Conservation (phyloP, 2,329 filamentous ascomycete species). For the Verticillium dahliae region DNA sequence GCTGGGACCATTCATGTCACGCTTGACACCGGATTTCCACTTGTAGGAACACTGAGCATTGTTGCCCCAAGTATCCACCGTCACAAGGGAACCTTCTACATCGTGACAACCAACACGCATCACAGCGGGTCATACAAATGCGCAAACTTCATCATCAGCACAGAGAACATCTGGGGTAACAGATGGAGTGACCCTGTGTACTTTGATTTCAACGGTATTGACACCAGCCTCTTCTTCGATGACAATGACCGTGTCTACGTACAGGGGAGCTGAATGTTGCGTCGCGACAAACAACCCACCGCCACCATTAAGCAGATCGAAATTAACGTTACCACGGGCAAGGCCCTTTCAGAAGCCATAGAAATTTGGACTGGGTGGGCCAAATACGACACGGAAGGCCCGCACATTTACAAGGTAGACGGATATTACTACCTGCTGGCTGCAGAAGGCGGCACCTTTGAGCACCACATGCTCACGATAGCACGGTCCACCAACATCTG, state of each 20-base stretch:
- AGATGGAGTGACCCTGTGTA: slow-evolving; percentile 22
- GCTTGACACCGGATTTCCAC: slow-evolving; percentile 1
- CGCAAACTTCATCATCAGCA: slow-evolving; percentile 16
- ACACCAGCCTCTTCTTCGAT: slow-evolving; percentile 41
- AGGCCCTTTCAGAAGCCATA: slow-evolving; percentile 11
- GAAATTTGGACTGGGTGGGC: slow-evolving; percentile 13
- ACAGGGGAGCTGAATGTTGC: slow-evolving; percentile 12
- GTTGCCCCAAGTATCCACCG: slow-evolving; percentile 5
- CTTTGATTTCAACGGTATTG: slow-evolving; percentile 34
- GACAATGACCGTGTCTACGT: slow-evolving; percentile 27
- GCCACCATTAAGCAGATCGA: slow-evolving; percentile 13
- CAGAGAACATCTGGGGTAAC: slow-evolving; percentile 15
- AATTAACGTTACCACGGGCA: slow-evolving; percentile 14
- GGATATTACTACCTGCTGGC: slow-evolving; percentile 33
- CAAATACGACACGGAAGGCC: slow-evolving; percentile 20
- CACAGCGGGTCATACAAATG: neutral
- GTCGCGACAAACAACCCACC: neutral
- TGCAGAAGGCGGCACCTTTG: slow-evolving; percentile 30
- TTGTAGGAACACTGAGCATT: neutral
- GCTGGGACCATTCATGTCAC: neutral
- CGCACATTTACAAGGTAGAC: slow-evolving; percentile 28
- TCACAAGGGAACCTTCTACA: slow-evolving; percentile 16
- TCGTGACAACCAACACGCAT: slow-evolving; percentile 17
- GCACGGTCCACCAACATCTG: slow-evolving; percentile 15
- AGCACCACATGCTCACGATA: slow-evolving; percentile 16